phyloP scores from a whole-genome alignment of 139 green algal species.

The Picochlorum sp. region DNA sequence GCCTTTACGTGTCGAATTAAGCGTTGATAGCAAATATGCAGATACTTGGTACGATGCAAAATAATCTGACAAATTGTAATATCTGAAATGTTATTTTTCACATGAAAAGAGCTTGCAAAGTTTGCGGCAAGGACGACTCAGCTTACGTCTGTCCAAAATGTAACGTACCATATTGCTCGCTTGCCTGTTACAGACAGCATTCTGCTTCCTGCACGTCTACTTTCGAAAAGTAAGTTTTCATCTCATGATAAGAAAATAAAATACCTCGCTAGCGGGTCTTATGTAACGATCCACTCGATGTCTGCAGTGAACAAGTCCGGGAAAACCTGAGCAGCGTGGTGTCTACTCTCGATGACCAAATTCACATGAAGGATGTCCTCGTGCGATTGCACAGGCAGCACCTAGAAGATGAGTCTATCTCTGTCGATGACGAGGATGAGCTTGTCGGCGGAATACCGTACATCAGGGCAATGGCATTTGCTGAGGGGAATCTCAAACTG shows the following conservation, averaged over 20 bases:
- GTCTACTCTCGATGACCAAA: conserved; percentile 29
- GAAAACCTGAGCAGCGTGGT: conserved; percentile 32
- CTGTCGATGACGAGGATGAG: not conserved
- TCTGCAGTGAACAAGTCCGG: conserved; percentile 41
- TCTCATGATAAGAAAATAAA: not conserved
- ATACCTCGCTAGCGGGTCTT: not conserved
- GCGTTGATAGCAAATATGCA: conserved; percentile 80
- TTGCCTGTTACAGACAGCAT: conserved; percentile 67
- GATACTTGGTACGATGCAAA: conserved; percentile 97
- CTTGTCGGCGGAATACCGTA: not conserved
- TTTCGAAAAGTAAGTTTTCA: conserved; percentile 46
- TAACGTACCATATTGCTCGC: conserved; percentile 64
- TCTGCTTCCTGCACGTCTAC: conserved; percentile 51
- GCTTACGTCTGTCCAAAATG: conserved; percentile 71
- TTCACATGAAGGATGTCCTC: conserved; percentile 50
- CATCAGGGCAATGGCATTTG: not conserved
- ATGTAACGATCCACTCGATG: not conserved
- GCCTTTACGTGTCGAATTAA: conserved; percentile 72
- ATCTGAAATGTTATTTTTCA: not conserved
- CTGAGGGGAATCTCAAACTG: conserved; percentile 7
- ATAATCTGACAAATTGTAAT: conserved; percentile 30
- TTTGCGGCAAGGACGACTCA: not conserved
- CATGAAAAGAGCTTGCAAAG: not conserved
- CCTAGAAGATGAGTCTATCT: conserved; percentile 16
- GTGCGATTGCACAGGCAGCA: conserved; percentile 34